These are phyloP conservation scores for Rhodocollybia butyracea DNA, from an alignment of 768 basidiomycete genomes.

Conservation along the genomic window DNA sequence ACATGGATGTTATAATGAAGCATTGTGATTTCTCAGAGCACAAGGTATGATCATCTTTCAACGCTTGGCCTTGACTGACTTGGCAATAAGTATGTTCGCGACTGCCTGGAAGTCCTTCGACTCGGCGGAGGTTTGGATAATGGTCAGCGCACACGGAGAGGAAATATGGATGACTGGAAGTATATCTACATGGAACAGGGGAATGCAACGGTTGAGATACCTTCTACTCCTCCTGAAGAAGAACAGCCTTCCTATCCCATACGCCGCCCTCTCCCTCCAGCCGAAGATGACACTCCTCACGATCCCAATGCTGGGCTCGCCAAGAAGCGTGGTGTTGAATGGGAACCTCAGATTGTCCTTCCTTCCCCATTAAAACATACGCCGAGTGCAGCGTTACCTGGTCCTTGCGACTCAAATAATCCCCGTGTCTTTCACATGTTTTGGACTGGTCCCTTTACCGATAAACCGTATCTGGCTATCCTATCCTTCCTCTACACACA, in stretches of 20 bases:
- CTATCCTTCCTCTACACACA: constrained; percentile 93
- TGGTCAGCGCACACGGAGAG: constrained; percentile 66
- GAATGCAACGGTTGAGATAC: constrained; percentile 24
- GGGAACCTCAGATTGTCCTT: constrained; percentile 55
- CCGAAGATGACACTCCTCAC: constrained; percentile 24
- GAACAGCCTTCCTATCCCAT: constrained; percentile 18
- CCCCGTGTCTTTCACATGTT: constrained; percentile 92
- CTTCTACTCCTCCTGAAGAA: constrained; percentile 16
- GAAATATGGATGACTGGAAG: constrained; percentile 71
- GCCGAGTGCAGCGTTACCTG: constrained; percentile 35
- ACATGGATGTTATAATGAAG: constrained; percentile 84
- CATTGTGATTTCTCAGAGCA: constrained; percentile 78
- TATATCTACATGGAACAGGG: constrained; percentile 72
- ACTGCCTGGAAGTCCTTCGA: constrained; percentile 88
- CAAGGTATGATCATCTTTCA: constrained; percentile 44
- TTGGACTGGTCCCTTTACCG: constrained; percentile 95
- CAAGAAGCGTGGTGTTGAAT: constrained; percentile 55
- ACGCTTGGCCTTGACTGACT: background rate
- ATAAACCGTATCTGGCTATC: constrained; percentile 92
- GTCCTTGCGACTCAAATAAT: constrained; percentile 70
- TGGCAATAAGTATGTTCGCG: constrained; percentile 76
- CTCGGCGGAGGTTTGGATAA: constrained; percentile 84
- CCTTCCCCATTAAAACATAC: constrained; percentile 41
- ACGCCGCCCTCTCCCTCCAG: constrained; percentile 19
- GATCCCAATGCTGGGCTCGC: constrained; percentile 54